These are phyloP conservation scores for Phytopythium sindhum DNA, from an alignment of 352 stramenopile species.

Conservation along the genomic window DNA sequence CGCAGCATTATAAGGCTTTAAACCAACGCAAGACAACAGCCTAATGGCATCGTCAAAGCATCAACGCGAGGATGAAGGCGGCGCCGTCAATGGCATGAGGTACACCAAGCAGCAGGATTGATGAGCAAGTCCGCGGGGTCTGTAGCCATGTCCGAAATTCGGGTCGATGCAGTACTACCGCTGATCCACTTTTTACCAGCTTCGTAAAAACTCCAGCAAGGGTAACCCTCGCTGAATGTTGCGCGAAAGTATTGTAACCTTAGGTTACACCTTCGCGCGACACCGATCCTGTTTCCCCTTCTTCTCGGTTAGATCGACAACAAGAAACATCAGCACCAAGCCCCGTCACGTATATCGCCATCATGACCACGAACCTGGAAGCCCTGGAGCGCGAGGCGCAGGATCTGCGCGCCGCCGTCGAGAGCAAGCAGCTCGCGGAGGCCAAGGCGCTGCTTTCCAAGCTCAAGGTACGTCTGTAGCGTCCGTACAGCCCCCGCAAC, in stretches of 20 bases:
- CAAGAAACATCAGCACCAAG: not conserved
- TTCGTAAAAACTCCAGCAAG: not conserved
- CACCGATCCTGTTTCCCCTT: not conserved
- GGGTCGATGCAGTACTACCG: not conserved
- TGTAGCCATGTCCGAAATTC: not conserved
- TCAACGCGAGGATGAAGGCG: too few species aligned
- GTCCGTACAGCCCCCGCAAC: not conserved
- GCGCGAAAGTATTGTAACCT: not conserved
- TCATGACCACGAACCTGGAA: slow-evolving; percentile 36
- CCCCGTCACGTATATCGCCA: not conserved
- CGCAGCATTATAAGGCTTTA: too few species aligned
- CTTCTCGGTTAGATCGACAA: not conserved
- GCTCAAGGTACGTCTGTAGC: slow-evolving; percentile 46
- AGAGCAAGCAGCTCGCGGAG: slow-evolving; percentile 39
- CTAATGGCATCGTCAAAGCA: too few species aligned
- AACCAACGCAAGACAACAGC: too few species aligned
- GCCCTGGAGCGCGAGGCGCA: slow-evolving; percentile 61
- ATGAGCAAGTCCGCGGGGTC: not conserved
- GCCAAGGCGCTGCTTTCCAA: slow-evolving; percentile 45
- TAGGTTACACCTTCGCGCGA: not conserved
- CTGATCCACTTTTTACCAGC: not conserved
- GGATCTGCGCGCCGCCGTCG: slow-evolving; percentile 53
- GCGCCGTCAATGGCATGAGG: too few species aligned
- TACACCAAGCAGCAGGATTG: too few species aligned
- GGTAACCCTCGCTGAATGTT: not conserved